phyloP scores from a whole-genome alignment of 2,329 filamentous ascomycete species.

The Colletotrichum simmondsii region DNA sequence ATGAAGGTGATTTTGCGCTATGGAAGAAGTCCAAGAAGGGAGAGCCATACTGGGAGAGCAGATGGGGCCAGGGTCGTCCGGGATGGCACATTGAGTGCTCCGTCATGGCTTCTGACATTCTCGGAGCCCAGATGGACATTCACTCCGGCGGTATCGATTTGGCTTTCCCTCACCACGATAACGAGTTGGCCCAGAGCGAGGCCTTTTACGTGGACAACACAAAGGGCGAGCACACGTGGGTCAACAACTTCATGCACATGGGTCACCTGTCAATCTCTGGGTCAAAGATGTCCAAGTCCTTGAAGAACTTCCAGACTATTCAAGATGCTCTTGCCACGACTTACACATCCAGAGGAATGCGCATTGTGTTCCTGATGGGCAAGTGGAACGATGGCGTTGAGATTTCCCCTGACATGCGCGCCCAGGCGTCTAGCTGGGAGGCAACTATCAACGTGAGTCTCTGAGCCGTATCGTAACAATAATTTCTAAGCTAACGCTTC shows the following conservation, averaged over 20 bases:
- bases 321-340: constrained; percentile 77
- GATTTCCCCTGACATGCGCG: constrained; percentile 85
- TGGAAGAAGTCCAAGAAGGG: constrained; percentile 95
- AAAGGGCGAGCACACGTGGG: constrained; percentile 77
- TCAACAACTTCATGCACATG: constrained; percentile 97
- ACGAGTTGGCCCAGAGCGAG: constrained; percentile 90
- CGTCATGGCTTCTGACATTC: constrained; percentile 91
- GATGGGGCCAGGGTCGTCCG: constrained; percentile 88
- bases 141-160: constrained; percentile 94
- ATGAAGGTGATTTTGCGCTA: constrained; percentile 86
- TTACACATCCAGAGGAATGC: constrained; percentile 83
- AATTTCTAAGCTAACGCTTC: constrained; percentile 21
- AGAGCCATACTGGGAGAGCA: constrained; percentile 89
- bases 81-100: constrained; percentile 99
- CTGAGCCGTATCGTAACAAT: not conserved
- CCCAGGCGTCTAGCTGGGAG: constrained; percentile 82
- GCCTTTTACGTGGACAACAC: constrained; percentile 76
- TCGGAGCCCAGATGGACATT: constrained; percentile 88
- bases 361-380: constrained; percentile 88
- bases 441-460: constrained; percentile 73
- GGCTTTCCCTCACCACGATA: constrained; percentile 92
- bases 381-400: constrained; percentile 93
- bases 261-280: constrained; percentile 86
- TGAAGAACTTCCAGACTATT: constrained; percentile 97
- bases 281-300: constrained; percentile 93